A percentile compares a stretch with the other conserved stretches of the same genome.
Evolutionary conservation across 495 filamentous ascomycete species (phyloP).

Genomic region (Hypomontagnella monticulosa): DNA sequence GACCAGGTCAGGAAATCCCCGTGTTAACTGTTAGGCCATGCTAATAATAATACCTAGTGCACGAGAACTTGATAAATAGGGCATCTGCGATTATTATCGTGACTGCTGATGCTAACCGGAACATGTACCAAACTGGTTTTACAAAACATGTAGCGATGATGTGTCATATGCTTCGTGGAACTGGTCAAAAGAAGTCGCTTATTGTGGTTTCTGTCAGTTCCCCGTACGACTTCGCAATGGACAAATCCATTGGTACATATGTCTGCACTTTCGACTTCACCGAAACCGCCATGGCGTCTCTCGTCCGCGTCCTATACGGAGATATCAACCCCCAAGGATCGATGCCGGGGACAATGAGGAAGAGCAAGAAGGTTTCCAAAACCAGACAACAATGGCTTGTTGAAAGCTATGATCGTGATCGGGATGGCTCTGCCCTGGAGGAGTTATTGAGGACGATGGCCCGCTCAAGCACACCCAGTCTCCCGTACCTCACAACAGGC

Average conservation of each 20-base stretch:
- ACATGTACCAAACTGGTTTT: conserved; percentile 89
- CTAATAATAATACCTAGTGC: conserved; percentile 58
- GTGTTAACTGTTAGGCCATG: background rate
- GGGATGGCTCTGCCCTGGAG: conserved; percentile 75
- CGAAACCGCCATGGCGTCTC: conserved; percentile 82
- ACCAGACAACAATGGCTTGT: conserved; percentile 90
- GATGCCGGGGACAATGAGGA: conserved; percentile 81
- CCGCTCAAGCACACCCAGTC: conserved; percentile 62
- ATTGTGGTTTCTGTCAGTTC: conserved; percentile 91
- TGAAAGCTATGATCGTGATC: conserved; percentile 80
- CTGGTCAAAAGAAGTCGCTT: conserved; percentile 73
- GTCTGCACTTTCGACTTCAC: conserved; percentile 95
- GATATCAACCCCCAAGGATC: conserved; percentile 75
- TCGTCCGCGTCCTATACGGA: conserved; percentile 84
- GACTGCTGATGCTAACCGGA: conserved; percentile 89
- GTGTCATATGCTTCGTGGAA: conserved; percentile 68
- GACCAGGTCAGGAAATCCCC: conserved; percentile 61
- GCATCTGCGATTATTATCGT: conserved; percentile 86
- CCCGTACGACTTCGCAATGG: conserved; percentile 95
- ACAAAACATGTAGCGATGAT: conserved; percentile 95
- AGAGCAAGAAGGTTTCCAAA: conserved; percentile 82
- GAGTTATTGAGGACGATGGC: conserved; percentile 71
- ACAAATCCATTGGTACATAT: conserved; percentile 84
- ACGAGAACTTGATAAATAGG: conserved; percentile 88
- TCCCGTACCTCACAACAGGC: conserved; percentile 72